phyloP scores from a whole-genome alignment of 345 rosid genomes.

The Boechera retrofracta region DNA sequence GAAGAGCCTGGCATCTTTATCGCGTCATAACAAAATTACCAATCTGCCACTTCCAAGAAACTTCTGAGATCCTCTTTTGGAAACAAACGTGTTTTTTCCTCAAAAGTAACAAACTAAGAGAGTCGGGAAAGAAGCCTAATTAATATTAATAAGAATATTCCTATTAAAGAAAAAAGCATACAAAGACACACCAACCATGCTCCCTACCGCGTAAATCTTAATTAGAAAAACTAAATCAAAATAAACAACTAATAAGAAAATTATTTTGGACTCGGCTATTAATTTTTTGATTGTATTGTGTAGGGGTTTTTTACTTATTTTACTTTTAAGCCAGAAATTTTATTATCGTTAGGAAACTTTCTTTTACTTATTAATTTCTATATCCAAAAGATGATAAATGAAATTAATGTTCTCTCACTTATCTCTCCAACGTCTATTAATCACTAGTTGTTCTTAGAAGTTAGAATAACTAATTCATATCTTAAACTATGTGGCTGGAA shows the following conservation, averaged over 20 bases:
- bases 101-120: constrained; percentile 10
- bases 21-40: not conserved
- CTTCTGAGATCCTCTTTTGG: constrained; percentile 29
- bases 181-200: constrained; percentile 39
- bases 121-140: not conserved
- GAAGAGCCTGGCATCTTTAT: too few species aligned
- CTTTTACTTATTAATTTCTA: not conserved
- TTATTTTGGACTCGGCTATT: too few species aligned
- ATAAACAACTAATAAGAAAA: not conserved
- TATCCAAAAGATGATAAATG: not conserved
- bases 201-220: constrained; percentile 37
- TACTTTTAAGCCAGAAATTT: too few species aligned
- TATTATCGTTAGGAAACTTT: too few species aligned
- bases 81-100: constrained; percentile 33
- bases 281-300: too few species aligned
- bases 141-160: constrained; percentile 21
- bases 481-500: not conserved
- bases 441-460: not conserved
- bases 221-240: not conserved
- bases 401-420: not conserved
- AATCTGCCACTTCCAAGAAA: constrained; percentile 39
- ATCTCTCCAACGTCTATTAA: not conserved
- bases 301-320: too few species aligned
- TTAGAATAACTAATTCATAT: not conserved
- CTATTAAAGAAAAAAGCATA: constrained; percentile 22